Evolutionary conservation across 805 yeast species (phyloP), one percentile per base, ranked within the genome.

Genomic region (Yarrowia alimentaria): DNA sequence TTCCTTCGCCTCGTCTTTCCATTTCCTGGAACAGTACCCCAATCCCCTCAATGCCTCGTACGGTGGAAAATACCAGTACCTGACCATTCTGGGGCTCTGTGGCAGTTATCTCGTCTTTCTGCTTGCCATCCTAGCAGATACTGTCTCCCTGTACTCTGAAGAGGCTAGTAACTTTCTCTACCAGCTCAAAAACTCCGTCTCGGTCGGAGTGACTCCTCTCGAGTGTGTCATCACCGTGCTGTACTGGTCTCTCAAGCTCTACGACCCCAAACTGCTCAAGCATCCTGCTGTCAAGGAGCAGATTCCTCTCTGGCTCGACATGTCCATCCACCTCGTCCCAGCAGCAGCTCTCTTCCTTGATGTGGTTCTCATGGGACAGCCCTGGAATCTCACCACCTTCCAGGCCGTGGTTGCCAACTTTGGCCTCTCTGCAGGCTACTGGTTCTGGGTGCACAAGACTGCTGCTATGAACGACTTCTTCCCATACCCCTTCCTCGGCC

Each of bases 61-160:
- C 45, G 68, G 69, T 24, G 62, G 79, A 69, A 57, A 75, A 54
- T 48, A 57, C 53, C 60, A 59, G 54, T 47, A 67, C 64, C 59
- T 66, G 45, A 66, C 70, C 22, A 60, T 61, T 31, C 53, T 58
- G 51, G 59, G 61, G 20, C 52, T 63, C 30, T 30, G 54, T 47
- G 53, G 60, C 53, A 20, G 61, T 19, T 48, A 68, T 56, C n/a
- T 68, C 51, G 45, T 66, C 26, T 42, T 71, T 48, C 26, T 55
- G 8, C 53, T 65, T 10, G 61, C 65, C 8, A 51, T 64, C 19
- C n/a, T 53, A 5, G 52, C 54, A 6, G 55, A 35, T 5, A 26
- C 55, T 20, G 30, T 48, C 12, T 52, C 54, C 11, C 32, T 33
- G 9, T 30, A 31, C 20, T 29, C 50, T 21, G 16, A 21, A 22